A percentile compares a stretch with the other conserved stretches of the same genome.
phyloP scores from a whole-genome alignment of 495 filamentous ascomycete genomes.

The Lasiosphaeria miniovina region DNA sequence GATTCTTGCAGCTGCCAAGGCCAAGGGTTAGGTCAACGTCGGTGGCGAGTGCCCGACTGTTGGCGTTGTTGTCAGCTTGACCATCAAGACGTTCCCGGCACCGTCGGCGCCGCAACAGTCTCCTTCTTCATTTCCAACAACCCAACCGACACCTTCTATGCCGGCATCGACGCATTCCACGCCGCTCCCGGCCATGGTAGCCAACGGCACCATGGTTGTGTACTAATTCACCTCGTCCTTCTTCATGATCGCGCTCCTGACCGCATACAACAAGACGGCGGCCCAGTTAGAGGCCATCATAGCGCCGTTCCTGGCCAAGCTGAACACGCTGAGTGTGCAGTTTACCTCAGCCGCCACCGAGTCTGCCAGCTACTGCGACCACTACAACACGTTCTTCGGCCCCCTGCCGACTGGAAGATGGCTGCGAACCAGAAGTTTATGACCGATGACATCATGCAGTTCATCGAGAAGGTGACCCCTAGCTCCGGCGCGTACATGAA shows the following conservation, averaged over 20 bases:
- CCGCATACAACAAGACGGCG: constrained; percentile 34
- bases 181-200: constrained; percentile 23
- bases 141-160: constrained; percentile 43
- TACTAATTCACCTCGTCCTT: constrained; percentile 47
- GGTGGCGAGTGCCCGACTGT: constrained; percentile 53
- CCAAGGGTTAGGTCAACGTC: constrained; percentile 47
- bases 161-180: constrained; percentile 30
- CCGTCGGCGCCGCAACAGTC: constrained; percentile 32
- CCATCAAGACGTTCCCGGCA: constrained; percentile 41
- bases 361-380: constrained; percentile 43
- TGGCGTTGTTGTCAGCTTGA: constrained; percentile 45
- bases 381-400: constrained; percentile 45
- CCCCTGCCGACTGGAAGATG: constrained; percentile 36
- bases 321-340: constrained; percentile 33
- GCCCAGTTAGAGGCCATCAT: constrained; percentile 34
- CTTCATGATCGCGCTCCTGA: constrained; percentile 46
- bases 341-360: constrained; percentile 23
- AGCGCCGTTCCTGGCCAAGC: constrained; percentile 30
- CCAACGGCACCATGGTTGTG: constrained; percentile 35
- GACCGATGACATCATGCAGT: constrained; percentile 33
- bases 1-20: constrained; percentile 42
- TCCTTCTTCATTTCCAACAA: constrained; percentile 29
- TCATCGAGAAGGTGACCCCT: constrained; percentile 36
- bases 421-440: constrained; percentile 26
- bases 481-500: constrained; percentile 46